Conservation (phyloP, 306 rosid species). For the Cajanus cajan region DNA sequence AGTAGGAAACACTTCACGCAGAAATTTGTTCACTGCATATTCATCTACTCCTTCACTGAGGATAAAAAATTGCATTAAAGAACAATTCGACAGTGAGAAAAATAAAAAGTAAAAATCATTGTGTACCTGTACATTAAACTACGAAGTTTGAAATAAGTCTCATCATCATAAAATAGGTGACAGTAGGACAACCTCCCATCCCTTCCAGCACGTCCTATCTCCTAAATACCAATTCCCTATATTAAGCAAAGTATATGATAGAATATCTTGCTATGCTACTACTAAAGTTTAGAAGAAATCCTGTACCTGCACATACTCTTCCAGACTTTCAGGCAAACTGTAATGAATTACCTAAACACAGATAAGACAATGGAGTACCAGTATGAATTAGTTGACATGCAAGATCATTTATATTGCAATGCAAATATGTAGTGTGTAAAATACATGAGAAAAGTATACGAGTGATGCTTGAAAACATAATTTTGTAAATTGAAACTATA, state of each 20-base stretch:
- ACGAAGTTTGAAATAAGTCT: conserved; percentile 75
- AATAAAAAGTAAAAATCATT: neutral
- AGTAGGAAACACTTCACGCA: conserved; percentile 62
- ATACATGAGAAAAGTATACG: conserved; percentile 4
- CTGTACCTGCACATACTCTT: conserved; percentile 90
- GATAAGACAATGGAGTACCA: neutral
- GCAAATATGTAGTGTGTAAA: conserved; percentile 8
- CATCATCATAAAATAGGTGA: conserved; percentile 80
- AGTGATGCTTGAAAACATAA: neutral
- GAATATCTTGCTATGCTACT: conserved; percentile 7
- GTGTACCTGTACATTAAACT: conserved; percentile 83
- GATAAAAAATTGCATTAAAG: conserved; percentile 30
- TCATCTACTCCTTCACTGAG: conserved; percentile 93
- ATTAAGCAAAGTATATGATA: conserved; percentile 24
- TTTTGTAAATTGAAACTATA: neutral
- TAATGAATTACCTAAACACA: conserved; percentile 85
- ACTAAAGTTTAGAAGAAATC: conserved; percentile 24
- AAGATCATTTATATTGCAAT: conserved; percentile 16
- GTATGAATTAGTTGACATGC: conserved; percentile 20
- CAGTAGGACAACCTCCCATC: conserved; percentile 88
- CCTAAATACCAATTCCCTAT: conserved; percentile 48
- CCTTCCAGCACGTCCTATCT: conserved; percentile 92
- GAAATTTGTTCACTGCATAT: conserved; percentile 76
- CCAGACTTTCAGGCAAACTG: conserved; percentile 94
- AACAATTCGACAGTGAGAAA: conserved; percentile 2